A percentile compares a stretch with the other conserved stretches of the same genome.
Evolutionary conservation across 495 filamentous ascomycete genomes (phyloP).

Genomic region (Apiosordaria backusii): DNA sequence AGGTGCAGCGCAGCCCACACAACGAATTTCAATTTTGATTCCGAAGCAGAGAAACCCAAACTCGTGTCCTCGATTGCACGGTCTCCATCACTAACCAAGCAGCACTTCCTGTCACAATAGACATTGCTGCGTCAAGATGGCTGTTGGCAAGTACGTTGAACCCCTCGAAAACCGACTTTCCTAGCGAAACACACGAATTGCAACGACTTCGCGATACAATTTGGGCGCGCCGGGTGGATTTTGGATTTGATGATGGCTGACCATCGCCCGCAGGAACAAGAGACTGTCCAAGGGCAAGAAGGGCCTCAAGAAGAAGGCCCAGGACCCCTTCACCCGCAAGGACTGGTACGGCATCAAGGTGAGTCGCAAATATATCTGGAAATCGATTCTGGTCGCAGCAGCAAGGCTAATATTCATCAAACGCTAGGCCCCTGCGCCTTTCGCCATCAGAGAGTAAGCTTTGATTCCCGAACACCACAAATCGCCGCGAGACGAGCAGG

Average conservation of each 20-base stretch:
- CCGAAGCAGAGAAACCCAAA: conserved; percentile 32
- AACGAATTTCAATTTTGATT: conserved; percentile 36
- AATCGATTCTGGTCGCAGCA: background rate
- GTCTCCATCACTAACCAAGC: conserved; percentile 37
- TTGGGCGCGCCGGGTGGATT: conserved; percentile 12
- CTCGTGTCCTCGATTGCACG: conserved; percentile 34
- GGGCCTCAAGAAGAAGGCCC: conserved; percentile 98
- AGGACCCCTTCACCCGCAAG: conserved; percentile 96
- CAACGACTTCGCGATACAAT: conserved; percentile 11
- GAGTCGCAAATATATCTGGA: conserved; percentile 25
- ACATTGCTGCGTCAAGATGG: conserved; percentile 63
- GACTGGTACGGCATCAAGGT: conserved; percentile 99
- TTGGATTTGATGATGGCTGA: conserved; percentile 35
- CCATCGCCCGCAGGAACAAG: conserved; percentile 80
- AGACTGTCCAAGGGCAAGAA: conserved; percentile 99
- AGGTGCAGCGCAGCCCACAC: conserved; percentile 29
- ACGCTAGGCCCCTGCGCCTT: conserved; percentile 83
- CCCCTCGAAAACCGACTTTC: conserved; percentile 22
- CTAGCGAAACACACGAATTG: conserved; percentile 1
- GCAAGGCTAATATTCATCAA: conserved; percentile 20
- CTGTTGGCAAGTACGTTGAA: conserved; percentile 80
- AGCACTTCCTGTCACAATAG: conserved; percentile 29
- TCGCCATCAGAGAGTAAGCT: conserved; percentile 92
- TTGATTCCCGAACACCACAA: conserved; percentile 14
- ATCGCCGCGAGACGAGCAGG: conserved; percentile 8